phyloP scores from a whole-genome alignment of 306 rosid species.

The Pyrus betulifolia region DNA sequence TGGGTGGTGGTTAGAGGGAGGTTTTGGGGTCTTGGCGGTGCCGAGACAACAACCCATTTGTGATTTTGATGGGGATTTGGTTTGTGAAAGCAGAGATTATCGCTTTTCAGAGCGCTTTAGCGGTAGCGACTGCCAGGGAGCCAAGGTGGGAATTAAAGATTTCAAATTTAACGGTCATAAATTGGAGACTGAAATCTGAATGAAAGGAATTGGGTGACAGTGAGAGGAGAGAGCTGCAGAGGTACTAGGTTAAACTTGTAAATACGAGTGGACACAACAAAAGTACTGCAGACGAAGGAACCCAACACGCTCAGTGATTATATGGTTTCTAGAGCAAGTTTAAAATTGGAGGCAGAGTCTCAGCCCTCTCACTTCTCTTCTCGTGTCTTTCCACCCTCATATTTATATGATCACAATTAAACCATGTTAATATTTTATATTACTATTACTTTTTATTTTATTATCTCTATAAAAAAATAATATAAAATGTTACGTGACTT shows the following conservation, averaged over 20 bases:
- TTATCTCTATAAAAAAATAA: too few species aligned
- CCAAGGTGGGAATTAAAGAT: slow-evolving; percentile 7
- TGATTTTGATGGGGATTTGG: slow-evolving; percentile 3
- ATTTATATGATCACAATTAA: too few species aligned
- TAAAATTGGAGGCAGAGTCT: too few species aligned
- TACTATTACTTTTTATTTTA: too few species aligned
- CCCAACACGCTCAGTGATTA: too few species aligned
- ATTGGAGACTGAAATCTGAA: background rate
- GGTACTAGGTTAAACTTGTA: background rate
- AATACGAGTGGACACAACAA: too few species aligned
- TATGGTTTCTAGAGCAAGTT: too few species aligned
- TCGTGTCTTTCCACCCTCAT: too few species aligned
- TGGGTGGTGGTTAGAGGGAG: background rate
- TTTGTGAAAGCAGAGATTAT: background rate
- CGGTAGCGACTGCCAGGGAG: background rate
- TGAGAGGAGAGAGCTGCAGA: background rate
- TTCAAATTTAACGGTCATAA: slow-evolving; percentile 44
- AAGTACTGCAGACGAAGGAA: too few species aligned
- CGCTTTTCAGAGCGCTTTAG: slow-evolving; percentile 6
- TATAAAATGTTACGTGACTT: too few species aligned
- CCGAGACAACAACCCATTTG: slow-evolving; percentile 78
- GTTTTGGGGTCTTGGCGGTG: slow-evolving; percentile 30
- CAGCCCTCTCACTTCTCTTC: too few species aligned
- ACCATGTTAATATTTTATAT: too few species aligned
- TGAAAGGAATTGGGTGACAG: background rate